Conservation (phyloP, 441 rosid species). For the Gossypium davidsonii region DNA sequence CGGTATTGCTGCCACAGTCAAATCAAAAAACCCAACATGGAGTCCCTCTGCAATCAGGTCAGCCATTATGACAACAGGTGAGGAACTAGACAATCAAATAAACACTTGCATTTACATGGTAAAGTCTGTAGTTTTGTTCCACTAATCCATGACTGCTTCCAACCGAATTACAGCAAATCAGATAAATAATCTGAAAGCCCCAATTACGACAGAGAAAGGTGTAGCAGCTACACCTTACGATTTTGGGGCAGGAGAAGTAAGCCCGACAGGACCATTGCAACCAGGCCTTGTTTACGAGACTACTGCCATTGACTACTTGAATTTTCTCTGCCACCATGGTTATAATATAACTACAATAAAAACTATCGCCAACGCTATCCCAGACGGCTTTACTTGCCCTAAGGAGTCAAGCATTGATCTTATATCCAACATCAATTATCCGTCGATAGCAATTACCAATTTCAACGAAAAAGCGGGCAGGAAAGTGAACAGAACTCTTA, state of each 20-base stretch:
- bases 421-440: constrained; percentile 62
- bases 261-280: constrained; percentile 43
- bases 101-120: background rate
- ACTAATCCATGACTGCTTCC: background rate
- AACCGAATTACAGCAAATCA: constrained; percentile 46
- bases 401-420: constrained; percentile 34
- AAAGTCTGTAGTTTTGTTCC: background rate
- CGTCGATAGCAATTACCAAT: constrained; percentile 54
- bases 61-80: constrained; percentile 74
- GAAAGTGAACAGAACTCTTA: constrained; percentile 49
- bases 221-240: constrained; percentile 52
- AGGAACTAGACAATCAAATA: background rate
- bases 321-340: constrained; percentile 66
- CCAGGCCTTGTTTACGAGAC: constrained; percentile 80
- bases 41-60: constrained; percentile 65
- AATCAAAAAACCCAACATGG: constrained; percentile 57
- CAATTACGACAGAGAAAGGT: constrained; percentile 49
- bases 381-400: constrained; percentile 46
- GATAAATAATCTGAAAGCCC: constrained; percentile 44
- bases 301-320: constrained; percentile 46
- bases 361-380: constrained; percentile 32
- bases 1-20: constrained; percentile 50
- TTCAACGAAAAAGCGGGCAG: constrained; percentile 28
- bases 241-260: constrained; percentile 66
- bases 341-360: constrained; percentile 41